These are phyloP conservation scores for Eucalyptus erythrocorys DNA, from an alignment of 345 rosid genomes.

Conservation along the genomic window DNA sequence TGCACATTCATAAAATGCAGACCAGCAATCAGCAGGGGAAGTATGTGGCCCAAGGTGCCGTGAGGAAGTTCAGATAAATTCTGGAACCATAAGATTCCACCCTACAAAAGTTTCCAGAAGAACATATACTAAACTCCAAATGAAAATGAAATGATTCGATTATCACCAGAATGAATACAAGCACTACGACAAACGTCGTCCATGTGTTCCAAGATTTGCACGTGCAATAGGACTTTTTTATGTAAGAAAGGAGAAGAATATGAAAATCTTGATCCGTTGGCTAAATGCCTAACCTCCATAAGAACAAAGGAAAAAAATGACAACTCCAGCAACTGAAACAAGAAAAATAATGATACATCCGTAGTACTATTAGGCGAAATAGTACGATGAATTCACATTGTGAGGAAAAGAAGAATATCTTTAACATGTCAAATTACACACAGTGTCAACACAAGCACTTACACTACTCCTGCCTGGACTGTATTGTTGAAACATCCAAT, in stretches of 20 bases:
- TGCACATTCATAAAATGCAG: conserved; percentile 76
- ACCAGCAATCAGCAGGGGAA: conserved; percentile 64
- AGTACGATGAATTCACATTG: not conserved
- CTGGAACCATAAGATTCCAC: conserved; percentile 90
- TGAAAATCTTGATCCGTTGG: not conserved
- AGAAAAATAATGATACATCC: not conserved
- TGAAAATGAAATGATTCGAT: not conserved
- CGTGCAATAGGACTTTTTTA: not conserved
- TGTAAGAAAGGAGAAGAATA: not conserved
- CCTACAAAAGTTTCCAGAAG: conserved; percentile 36
- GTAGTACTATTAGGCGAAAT: not conserved
- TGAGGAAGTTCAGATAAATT: conserved; percentile 74
- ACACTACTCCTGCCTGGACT: not conserved
- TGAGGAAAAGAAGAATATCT: not conserved
- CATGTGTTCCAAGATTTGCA: not conserved
- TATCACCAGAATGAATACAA: not conserved
- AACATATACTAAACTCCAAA: not conserved
- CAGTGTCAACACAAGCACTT: not conserved
- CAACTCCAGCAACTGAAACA: not conserved
- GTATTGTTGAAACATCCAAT: not conserved
- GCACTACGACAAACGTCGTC: not conserved
- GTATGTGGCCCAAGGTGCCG: conserved; percentile 49
- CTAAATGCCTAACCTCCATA: not conserved
- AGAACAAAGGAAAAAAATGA: not conserved
- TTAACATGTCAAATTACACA: not conserved